Base-by-base conservation (phyloP, 306 rosid species). In the Vigna angularis region DNA sequence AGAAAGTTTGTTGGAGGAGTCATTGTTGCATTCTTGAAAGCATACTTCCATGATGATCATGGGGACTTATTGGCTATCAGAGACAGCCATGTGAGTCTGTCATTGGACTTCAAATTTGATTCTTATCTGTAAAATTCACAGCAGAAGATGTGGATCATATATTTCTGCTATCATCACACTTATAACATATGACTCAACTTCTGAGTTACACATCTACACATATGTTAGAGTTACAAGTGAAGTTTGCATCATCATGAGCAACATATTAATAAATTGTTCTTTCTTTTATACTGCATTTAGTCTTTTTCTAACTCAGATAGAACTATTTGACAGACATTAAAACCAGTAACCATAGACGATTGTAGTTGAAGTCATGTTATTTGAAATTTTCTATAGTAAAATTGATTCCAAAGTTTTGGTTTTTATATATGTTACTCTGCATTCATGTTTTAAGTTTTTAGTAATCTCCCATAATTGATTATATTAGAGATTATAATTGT, bases 1-100 rank as follows among this genome's bases (percentile, higher is more conserved):
- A 90, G 98, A 81, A 87, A 24, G 63, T 92, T 94, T 86, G 95
- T 89, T 78, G 95, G 95, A 30, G 98, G 98, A 38, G 72, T 73
- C 78, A 74, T 86, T 7, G 91, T 94, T 68, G 97, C 97, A 3
- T 94, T 94, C 89, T 50, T 94, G 86, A 89, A 86, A 73, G 95
- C 90, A 78, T 83, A 83, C 74, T 72, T 90, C 48, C 80, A 59
- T 32, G 92, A 81, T 72, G 93, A 90, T 72, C 4, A 28, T 9
- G 66, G 70, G 13, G 86, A 83, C 32, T 84, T 94, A 5, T 40
- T 77, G 70, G 92, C 88, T 30, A 65, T 92, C 17, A 79, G 69
- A 80, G 89, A 90, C 5, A 81, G 79, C 61, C 72, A 47, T 57
- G 80, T 38, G 76, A 80, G 40, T 61, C 1, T 73, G 38, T 97